Evolutionary conservation across 2,329 filamentous ascomycete genomes (phyloP).

Genomic region (Orbilia blumenaviensis): DNA sequence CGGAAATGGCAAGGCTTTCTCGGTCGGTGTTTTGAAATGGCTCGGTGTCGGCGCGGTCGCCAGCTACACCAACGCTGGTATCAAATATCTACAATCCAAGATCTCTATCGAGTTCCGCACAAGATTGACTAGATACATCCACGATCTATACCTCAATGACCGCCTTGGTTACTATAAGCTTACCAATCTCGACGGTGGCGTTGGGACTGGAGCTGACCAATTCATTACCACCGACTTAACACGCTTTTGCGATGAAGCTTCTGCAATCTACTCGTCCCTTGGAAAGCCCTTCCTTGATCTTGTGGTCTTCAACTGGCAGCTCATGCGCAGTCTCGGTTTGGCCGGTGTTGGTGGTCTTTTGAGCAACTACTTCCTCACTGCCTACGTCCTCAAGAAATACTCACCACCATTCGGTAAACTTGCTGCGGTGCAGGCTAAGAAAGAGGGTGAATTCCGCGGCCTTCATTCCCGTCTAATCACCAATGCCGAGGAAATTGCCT

Average conservation of each 20-base stretch:
- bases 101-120: constrained; percentile 98
- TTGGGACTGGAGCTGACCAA: constrained; percentile 91
- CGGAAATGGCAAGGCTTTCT: constrained; percentile 86
- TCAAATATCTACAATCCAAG: constrained; percentile 97
- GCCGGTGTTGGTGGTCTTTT: constrained; percentile 84
- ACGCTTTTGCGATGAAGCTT: constrained; percentile 90
- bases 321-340: constrained; percentile 89
- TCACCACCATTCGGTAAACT: constrained; percentile 97
- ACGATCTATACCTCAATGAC: constrained; percentile 94
- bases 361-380: constrained; percentile 93
- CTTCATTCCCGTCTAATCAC: constrained; percentile 89
- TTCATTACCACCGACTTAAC: constrained; percentile 98
- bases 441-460: constrained; percentile 93
- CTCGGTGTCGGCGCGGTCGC: constrained; percentile 91
- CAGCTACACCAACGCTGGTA: constrained; percentile 94
- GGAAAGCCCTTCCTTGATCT: constrained; percentile 99
- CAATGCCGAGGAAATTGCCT: constrained; percentile 96
- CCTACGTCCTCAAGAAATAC: constrained; percentile 83
- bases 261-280: constrained; percentile 91
- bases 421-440: constrained; percentile 92
- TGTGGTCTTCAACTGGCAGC: constrained; percentile 96
- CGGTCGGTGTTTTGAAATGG: constrained; percentile 93
- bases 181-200: constrained; percentile 87
- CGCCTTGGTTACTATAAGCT: constrained; percentile 97
- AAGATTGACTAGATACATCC: constrained; percentile 91